A percentile compares a stretch with the other conserved stretches of the same genome.
These are phyloP conservation scores for Aspergillus flavus DNA, from an alignment of 2,329 filamentous ascomycete genomes.

Conservation along the genomic window DNA sequence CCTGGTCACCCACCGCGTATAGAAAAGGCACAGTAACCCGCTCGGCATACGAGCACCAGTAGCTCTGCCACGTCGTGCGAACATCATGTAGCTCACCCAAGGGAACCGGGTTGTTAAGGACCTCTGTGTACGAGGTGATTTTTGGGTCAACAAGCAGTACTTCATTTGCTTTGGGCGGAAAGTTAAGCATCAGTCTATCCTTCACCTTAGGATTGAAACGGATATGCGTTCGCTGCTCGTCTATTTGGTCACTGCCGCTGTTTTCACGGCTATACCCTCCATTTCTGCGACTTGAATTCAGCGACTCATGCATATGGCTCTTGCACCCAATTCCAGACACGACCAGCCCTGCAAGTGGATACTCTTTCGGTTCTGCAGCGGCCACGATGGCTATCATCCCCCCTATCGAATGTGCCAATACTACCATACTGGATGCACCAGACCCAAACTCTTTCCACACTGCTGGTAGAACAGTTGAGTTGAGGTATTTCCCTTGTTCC, in stretches of 20 bases:
- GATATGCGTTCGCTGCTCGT: neutral
- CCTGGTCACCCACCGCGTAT: slow-evolving; percentile 15
- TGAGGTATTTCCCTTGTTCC: slow-evolving; percentile 14
- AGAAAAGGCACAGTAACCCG: slow-evolving; percentile 14
- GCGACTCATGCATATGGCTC: neutral
- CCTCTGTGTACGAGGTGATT: neutral
- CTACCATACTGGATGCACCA: slow-evolving; percentile 10
- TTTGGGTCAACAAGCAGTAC: neutral
- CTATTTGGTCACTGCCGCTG: neutral
- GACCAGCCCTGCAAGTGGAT: slow-evolving; percentile 14
- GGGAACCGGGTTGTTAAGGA: slow-evolving; percentile 12
- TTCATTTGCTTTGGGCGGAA: neutral
- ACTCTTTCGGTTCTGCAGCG: slow-evolving; percentile 6
- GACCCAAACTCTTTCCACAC: slow-evolving; percentile 15
- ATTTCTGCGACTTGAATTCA: neutral
- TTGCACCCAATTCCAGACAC: slow-evolving; percentile 15
- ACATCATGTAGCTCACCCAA: slow-evolving; percentile 12
- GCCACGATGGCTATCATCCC: slow-evolving; percentile 15
- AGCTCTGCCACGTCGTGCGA: slow-evolving; percentile 9
- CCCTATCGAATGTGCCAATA: slow-evolving; percentile 15
- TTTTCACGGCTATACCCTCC: neutral
- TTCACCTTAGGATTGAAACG: slow-evolving; percentile 8
- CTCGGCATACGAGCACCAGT: slow-evolving; percentile 11
- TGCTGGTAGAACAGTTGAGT: slow-evolving; percentile 3
- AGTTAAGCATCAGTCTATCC: slow-evolving; percentile 10